Evolutionary conservation across 148 eudicot species (phyloP), one percentile per base, ranked within the genome.

Genomic region (Gaultheria prostrata): DNA sequence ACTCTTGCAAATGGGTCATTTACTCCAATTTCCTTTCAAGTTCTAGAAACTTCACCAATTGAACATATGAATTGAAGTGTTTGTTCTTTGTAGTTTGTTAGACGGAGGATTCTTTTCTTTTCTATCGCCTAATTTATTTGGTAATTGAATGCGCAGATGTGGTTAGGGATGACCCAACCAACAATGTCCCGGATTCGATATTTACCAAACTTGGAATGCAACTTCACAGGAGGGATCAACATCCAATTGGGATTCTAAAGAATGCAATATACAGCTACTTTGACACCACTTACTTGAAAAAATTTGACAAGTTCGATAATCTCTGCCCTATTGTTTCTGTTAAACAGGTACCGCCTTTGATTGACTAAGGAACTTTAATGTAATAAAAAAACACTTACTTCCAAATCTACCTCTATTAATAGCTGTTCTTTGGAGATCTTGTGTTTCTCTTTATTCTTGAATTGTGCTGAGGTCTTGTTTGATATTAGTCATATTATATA

Each of bases 151-250:
- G 82, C 88, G 84, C 84, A 97, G 99, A 97, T 86, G 92, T 97
- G 81, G 99, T 97, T 77, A 92, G 90, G 79, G 92, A 97, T 88
- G 96, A 97, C 84, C 95, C 98, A 21, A 90, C 98, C 48, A 97
- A 97, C 91, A 97, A 97, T 89, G 90, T 97, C 77, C 99, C 99
- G 0, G 98, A 97, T 88, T 17, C 95, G 10, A 95, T 97, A 74
- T 97, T 93, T 86, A 49, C 93, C 17, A 97, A 97, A 87, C 91
- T 97, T 87, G 99, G 99, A 81, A 83, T 97, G 96, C 99, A 97
- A 78, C 92, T 95, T 77, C 99, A 97, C 77, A 90, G 88, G 84
- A 88, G 93, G 85, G 93, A 90, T 72, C 89, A 89, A 33, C 99
- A 97, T 84, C 98, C 99, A 2, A 87, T 97, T 85, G 99, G 98